These are phyloP conservation scores for Phytophthora aleatoria DNA, from an alignment of 352 stramenopile genomes.

Conservation along the genomic window DNA sequence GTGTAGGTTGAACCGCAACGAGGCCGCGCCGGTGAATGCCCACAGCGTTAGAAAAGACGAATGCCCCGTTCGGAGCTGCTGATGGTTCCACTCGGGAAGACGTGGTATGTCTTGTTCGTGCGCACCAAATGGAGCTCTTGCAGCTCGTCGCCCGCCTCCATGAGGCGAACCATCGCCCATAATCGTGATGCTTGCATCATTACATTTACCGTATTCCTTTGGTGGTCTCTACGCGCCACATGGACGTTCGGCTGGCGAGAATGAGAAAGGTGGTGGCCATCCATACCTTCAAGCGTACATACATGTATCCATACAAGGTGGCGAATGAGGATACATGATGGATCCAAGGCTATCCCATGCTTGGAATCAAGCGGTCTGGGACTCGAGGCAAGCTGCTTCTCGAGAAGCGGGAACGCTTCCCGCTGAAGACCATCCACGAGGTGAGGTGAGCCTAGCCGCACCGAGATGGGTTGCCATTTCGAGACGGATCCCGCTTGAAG, in stretches of 20 bases:
- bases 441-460: neutral
- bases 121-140: no score
- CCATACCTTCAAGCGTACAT: neutral
- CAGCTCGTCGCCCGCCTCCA: no score
- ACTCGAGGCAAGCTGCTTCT: constrained; percentile 9
- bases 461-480: neutral
- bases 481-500: constrained; percentile 2
- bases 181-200: neutral
- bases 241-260: constrained; percentile 4
- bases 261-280: neutral
- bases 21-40: constrained; percentile 6
- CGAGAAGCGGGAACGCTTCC: neutral
- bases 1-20: neutral
- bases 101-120: constrained; percentile 1
- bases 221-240: neutral
- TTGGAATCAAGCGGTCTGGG: constrained; percentile 3
- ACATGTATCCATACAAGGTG: neutral
- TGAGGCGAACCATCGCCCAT: constrained; percentile 1
- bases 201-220: neutral
- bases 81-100: constrained; percentile 1
- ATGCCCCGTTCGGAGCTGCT: neutral
- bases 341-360: constrained; percentile 5
- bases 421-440: neutral
- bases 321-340: constrained; percentile 1
- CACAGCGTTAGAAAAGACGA: constrained; percentile 3